Base-by-base conservation (phyloP, 2,329 filamentous ascomycete species). In the Cladophialophora exuberans region DNA sequence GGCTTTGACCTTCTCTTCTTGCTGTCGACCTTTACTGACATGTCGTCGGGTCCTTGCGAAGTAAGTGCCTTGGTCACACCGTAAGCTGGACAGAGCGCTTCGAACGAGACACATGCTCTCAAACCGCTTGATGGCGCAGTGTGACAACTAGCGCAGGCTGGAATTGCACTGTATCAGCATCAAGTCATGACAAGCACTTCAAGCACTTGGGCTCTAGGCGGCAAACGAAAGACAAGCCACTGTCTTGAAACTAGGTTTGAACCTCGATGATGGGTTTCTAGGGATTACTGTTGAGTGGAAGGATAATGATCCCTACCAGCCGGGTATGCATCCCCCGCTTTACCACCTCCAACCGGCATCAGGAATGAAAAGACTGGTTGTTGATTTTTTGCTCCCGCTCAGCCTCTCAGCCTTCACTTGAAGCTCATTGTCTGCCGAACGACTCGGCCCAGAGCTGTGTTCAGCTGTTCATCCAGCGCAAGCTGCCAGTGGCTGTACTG, bases 251-350 rank as follows among this genome's bases (percentile, higher is more conserved):
- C 13, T 20, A 6, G 9, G 22, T 25, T 26, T 2, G 31, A 22
- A 38, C 17, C 33, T 49, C n/a, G 33, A 28, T 28, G 6, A 3
- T 48, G 45, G 28, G n/a, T n/a, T n/a, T n/a, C n/a, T n/a, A 48
- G 2, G 33, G 15, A 15, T 7, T 23, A 13, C n/a, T 10, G 13
- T n/a, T 39, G 33, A 30, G 35, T 49, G 46, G 46, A 49, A 49
- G 46, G 46, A 31, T 49, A 23, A 30, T 25, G 9, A 25, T 38
- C 46, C 46, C 33, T 25, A 15, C 46, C 46, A 49, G 46, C 22
- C 46, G 28, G 33, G 23, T 6, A 36, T 17, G 44, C 44, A 18
- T 49, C 15, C 46, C 46, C 46, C 46, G 46, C 46, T 38, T 49
- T 49, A n/a, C n/a, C n/a, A n/a, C n/a, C n/a, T 38, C 46, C 13